Base-by-base conservation (phyloP, 176 grass and related monocot genomes). In the Ensete ventricosum region DNA sequence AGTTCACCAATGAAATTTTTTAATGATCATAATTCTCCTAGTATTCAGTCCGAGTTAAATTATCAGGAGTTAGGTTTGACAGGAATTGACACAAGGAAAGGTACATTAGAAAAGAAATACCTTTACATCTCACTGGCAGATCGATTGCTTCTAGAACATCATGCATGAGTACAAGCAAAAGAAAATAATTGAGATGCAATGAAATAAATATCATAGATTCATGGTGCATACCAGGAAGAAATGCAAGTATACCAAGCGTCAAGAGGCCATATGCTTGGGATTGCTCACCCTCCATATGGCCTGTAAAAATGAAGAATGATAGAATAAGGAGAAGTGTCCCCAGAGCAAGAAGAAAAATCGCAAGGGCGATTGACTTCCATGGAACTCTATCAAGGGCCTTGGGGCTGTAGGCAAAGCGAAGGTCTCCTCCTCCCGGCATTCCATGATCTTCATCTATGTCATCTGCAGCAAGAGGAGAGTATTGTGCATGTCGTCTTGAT, bases 311-410 rank as follows among this genome's bases (percentile, higher is more conserved):
- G 54, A 98, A 93, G 76, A 87, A 93, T 0, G 88, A 85, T 53
- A 98, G 88, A 54, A 89, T 83, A 59, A 98, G 86, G 71, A 98
- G 84, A 14, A 83, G 51, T 19, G 25, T 77, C 77, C 90, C 94
- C 9, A 98, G 80, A 52, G 88, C 57, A 62, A 98, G 84, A 29
- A 98, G 88, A 67, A 98, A 98, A 13, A 98, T 25, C 57, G 90
- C 90, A 54, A 98, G 76, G 53, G 90, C 88, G 76, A 98, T 91
- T 69, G 94, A 98, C 64, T 89, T 98, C 94, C 86, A 93, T 0
- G 86, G 90, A 54, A 98, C 87, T 84, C 55, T 89, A 20, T 82
- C 86, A 20, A 78, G 80, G 12, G 88, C 84, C 81, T 87, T 98
- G 5, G 90, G 94, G 29, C 84, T 91, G 84, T 93, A 98, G 55